These are phyloP conservation scores for Yamadazyma endophytica DNA, from an alignment of 805 yeast species.

Conservation along the genomic window DNA sequence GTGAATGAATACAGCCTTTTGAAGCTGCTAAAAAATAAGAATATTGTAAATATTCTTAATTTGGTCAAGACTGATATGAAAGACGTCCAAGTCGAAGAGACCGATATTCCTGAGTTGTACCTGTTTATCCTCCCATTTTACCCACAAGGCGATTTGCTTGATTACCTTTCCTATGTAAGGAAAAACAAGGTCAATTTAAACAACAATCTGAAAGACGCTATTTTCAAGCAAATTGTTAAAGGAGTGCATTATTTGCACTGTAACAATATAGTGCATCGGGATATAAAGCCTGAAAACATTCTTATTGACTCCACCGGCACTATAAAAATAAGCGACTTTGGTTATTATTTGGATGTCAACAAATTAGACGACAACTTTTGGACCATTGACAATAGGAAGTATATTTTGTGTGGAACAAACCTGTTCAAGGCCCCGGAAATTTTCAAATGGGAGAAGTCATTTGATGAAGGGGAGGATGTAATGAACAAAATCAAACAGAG, in stretches of 20 bases:
- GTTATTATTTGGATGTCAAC: constrained; percentile 40
- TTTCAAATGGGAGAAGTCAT: constrained; percentile 19
- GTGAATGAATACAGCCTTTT: constrained; percentile 28
- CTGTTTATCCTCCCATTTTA: constrained; percentile 41
- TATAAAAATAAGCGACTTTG: constrained; percentile 48
- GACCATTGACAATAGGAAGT: constrained; percentile 8
- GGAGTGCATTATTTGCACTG: constrained; percentile 45
- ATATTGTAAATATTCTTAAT: constrained; percentile 25
- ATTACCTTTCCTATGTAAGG: constrained; percentile 37
- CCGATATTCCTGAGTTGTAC: constrained; percentile 12
- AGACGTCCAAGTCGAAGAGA: no score
- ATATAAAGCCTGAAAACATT: constrained; percentile 53
- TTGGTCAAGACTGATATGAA: constrained; percentile 16
- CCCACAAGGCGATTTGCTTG: constrained; percentile 46
- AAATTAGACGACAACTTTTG: constrained; percentile 13
- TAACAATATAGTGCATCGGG: constrained; percentile 44
- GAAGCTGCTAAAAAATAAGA: constrained; percentile 21
- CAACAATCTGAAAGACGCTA: constrained; percentile 36
- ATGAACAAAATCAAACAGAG: constrained; percentile 5
- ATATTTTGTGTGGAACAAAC: constrained; percentile 42
- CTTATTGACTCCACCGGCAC: constrained; percentile 43
- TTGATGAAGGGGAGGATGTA: constrained; percentile 7
- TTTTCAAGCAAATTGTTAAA: constrained; percentile 43
- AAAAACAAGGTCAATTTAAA: constrained; percentile 25
- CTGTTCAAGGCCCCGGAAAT: constrained; percentile 56